Conservation (phyloP, 768 basidiomycete genomes). For the Phaffia australis region DNA sequence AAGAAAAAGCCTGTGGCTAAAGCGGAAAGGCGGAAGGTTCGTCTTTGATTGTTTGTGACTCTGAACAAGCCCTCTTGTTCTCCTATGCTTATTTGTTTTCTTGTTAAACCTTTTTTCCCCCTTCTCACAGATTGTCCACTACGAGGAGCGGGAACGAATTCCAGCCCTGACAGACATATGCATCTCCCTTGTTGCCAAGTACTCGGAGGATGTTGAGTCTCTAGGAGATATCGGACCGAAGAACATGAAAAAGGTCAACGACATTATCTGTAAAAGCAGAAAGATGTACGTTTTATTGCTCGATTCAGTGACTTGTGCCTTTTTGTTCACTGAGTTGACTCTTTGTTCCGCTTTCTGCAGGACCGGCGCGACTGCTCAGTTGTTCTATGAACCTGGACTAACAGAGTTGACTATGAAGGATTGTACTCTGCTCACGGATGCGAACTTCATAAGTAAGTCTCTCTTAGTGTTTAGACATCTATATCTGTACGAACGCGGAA, state of each 20-base stretch:
- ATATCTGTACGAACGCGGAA: neutral
- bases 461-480: neutral
- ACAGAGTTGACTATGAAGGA: slow-evolving; percentile 67
- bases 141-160: slow-evolving; percentile 52
- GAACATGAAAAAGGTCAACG: slow-evolving; percentile 55
- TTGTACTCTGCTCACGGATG: slow-evolving; percentile 82
- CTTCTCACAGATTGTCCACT: slow-evolving; percentile 45
- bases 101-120: neutral
- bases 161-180: slow-evolving; percentile 67
- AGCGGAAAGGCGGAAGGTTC: slow-evolving; percentile 42
- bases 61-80: neutral
- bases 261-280: slow-evolving; percentile 68
- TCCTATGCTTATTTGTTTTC: neutral
- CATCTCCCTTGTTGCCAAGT: slow-evolving; percentile 67
- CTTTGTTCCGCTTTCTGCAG: neutral
- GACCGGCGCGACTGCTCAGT: neutral
- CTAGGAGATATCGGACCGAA: slow-evolving; percentile 72
- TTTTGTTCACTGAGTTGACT: neutral
- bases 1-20: slow-evolving; percentile 41
- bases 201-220: slow-evolving; percentile 67
- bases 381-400: slow-evolving; percentile 73
- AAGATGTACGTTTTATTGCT: slow-evolving; percentile 52
- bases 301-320: neutral
- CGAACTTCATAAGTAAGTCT: slow-evolving; percentile 32
- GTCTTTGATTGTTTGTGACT: slow-evolving; percentile 50